Evolutionary conservation across 345 rosid species (phyloP).

Genomic region (Clausena lansium): DNA sequence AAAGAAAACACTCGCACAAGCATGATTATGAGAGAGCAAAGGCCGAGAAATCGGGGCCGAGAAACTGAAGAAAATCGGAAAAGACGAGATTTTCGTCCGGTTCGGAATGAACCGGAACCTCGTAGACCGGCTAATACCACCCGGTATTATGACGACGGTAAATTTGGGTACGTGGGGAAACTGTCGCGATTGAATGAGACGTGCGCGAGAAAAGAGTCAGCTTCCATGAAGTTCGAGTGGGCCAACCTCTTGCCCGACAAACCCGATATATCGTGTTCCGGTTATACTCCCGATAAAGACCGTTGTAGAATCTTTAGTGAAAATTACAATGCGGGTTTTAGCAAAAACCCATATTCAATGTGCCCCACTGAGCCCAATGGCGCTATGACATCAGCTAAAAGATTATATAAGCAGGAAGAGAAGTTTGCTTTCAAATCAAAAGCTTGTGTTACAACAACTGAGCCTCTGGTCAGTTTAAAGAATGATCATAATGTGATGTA

Average conservation of each 20-base stretch:
- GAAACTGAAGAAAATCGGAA: neutral
- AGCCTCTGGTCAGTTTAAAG: neutral
- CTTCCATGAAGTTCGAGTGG: constrained; percentile 40
- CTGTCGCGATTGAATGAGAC: constrained; percentile 24
- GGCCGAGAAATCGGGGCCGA: neutral
- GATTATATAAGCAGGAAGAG: neutral
- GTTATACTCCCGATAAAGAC: neutral
- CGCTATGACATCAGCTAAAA: neutral
- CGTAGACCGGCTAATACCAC: neutral
- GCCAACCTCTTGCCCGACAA: constrained; percentile 22
- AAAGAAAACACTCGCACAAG: neutral
- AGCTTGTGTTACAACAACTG: neutral
- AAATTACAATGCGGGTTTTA: neutral
- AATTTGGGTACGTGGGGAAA: constrained; percentile 4
- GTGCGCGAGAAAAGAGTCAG: constrained; percentile 9
- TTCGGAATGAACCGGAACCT: neutral
- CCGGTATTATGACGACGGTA: constrained; percentile 1
- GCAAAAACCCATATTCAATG: neutral
- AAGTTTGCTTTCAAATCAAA: neutral
- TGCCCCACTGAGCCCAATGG: neutral
- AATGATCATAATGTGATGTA: neutral
- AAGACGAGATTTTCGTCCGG: neutral
- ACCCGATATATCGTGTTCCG: neutral
- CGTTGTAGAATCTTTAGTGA: neutral
- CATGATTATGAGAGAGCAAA: neutral